These are phyloP conservation scores for Chaetomium sp. DNA, from an alignment of 2,329 filamentous ascomycete species.

Conservation along the genomic window DNA sequence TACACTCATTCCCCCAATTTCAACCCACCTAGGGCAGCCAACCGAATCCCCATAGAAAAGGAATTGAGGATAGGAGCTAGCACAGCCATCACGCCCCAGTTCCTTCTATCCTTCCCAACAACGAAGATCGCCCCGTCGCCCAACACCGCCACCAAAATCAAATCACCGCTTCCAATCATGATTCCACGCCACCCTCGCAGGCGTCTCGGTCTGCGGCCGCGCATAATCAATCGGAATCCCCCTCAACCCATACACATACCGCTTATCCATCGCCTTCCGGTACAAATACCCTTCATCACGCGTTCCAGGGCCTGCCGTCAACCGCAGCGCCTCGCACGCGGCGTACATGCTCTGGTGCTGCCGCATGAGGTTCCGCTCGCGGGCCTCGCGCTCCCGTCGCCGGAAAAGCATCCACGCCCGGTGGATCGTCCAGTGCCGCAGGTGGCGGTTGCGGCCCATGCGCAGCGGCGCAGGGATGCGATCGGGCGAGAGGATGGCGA, in stretches of 20 bases:
- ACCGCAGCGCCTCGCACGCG: conserved; percentile 78
- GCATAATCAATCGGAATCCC: conserved; percentile 90
- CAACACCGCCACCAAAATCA: conserved; percentile 28
- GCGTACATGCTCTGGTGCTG: conserved; percentile 75
- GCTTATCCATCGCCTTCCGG: conserved; percentile 84
- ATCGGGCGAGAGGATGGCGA: conserved; percentile 27
- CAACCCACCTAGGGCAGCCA: background rate
- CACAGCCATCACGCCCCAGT: background rate
- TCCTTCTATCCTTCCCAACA: background rate
- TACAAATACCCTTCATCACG: conserved; percentile 68
- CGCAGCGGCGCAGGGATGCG: conserved; percentile 60
- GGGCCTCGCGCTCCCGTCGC: conserved; percentile 56
- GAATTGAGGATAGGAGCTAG: background rate
- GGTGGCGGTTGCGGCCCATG: conserved; percentile 77
- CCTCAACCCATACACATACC: conserved; percentile 65
- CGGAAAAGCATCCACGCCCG: conserved; percentile 85
- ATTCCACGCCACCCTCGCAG: conserved; percentile 78
- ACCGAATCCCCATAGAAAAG: background rate
- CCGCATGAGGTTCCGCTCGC: conserved; percentile 66
- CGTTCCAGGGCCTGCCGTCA: conserved; percentile 49
- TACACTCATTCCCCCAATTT: background rate
- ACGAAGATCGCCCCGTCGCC: background rate
- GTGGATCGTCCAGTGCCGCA: conserved; percentile 99
- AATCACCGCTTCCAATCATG: conserved; percentile 76
- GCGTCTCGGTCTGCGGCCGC: conserved; percentile 75